A percentile compares a stretch with the other conserved stretches of the same genome.
Evolutionary conservation across 257 asterid species (phyloP).

Genomic region (Nicotiana noctiflora): DNA sequence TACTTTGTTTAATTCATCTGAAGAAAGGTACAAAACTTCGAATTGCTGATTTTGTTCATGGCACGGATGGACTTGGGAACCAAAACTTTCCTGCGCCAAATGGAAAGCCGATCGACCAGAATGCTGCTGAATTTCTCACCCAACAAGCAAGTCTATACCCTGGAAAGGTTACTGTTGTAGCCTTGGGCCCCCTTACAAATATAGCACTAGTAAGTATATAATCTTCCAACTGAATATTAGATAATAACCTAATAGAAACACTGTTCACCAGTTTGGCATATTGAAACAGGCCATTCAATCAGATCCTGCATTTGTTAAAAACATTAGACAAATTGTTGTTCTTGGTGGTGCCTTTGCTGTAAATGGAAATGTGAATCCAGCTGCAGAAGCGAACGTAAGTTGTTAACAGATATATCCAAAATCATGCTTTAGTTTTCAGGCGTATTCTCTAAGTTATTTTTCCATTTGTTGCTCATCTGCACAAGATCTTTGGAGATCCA

Average conservation of each 20-base stretch:
- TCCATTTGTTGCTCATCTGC: constrained; percentile 15
- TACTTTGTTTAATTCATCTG: constrained; percentile 18
- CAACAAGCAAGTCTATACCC: constrained; percentile 69
- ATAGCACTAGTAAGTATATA: constrained; percentile 67
- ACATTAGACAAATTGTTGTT: constrained; percentile 74
- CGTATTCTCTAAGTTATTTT: constrained; percentile 7
- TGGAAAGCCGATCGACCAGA: constrained; percentile 67
- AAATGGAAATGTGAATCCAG: constrained; percentile 95
- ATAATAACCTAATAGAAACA: not conserved
- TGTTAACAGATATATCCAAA: constrained; percentile 7
- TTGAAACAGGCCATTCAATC: constrained; percentile 73
- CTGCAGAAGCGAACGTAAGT: constrained; percentile 97
- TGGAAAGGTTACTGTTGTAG: constrained; percentile 86
- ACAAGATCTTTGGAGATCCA: constrained; percentile 93
- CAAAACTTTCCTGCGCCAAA: constrained; percentile 93
- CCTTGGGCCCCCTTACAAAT: constrained; percentile 95
- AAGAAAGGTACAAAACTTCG: constrained; percentile 95
- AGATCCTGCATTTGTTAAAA: constrained; percentile 72
- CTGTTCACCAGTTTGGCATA: constrained; percentile 8
- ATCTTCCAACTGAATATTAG: not conserved
- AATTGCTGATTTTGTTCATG: constrained; percentile 93
- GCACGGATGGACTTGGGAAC: constrained; percentile 96
- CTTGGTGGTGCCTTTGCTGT: constrained; percentile 99
- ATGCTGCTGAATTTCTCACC: constrained; percentile 68
- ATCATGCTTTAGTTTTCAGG: not conserved